Conservation (phyloP, 352 stramenopile genomes). For the Globisporangium radiosum region DNA sequence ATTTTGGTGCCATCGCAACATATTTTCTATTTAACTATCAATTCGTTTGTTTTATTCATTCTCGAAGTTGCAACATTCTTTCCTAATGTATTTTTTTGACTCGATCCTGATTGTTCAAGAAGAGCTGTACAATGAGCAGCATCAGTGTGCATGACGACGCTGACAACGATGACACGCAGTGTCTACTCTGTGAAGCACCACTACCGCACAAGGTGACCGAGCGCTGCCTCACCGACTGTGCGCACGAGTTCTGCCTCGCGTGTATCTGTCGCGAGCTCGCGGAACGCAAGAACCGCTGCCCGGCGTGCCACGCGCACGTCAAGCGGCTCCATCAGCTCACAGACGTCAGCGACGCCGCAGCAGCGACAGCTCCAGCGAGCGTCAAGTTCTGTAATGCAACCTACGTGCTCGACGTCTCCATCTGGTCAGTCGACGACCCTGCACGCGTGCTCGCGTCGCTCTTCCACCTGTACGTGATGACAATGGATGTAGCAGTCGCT, state of each 20-base stretch:
- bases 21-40: too few relatives aligned
- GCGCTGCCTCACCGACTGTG: constrained; percentile 70
- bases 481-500: too few relatives aligned
- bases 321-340: constrained; percentile 57
- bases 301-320: constrained; percentile 45
- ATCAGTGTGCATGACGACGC: background rate
- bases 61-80: too few relatives aligned
- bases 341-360: constrained; percentile 1
- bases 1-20: too few relatives aligned
- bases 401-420: constrained; percentile 74
- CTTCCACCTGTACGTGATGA: constrained; percentile 58
- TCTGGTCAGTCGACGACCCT: constrained; percentile 71
- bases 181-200: constrained; percentile 45
- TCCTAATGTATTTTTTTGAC: background rate
- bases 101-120: too few relatives aligned
- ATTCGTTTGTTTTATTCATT: too few relatives aligned
- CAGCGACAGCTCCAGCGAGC: constrained; percentile 33
- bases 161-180: constrained; percentile 19
- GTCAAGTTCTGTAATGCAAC: constrained; percentile 79
- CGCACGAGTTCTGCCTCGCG: constrained; percentile 73
- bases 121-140: too few relatives aligned
- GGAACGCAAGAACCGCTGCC: constrained; percentile 58
- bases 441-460: constrained; percentile 49
- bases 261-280: constrained; percentile 55
- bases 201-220: constrained; percentile 26